Evolutionary conservation across 73 alveolate genomes (phyloP).

Genomic region (Paramecium primaurelia): DNA sequence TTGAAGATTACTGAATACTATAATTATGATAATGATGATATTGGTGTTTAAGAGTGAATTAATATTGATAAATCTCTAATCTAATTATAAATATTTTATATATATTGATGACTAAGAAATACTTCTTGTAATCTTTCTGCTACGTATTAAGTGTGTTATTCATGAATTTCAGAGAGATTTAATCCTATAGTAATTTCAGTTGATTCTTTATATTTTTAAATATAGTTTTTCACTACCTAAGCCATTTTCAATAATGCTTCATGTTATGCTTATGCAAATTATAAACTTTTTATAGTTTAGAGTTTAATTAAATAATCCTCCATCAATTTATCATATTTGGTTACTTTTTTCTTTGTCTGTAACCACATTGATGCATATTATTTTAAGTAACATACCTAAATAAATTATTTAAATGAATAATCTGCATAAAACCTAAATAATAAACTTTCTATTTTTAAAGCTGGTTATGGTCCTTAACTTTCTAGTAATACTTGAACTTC

Average conservation of each 20-base stretch:
- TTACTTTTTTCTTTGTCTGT: not conserved
- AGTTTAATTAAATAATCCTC: not conserved
- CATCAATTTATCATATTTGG: not conserved
- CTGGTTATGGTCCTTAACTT: not conserved
- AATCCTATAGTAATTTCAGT: not conserved
- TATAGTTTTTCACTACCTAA: not conserved
- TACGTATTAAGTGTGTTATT: slow-evolving; percentile 27
- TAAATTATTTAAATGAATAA: not conserved
- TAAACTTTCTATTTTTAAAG: not conserved
- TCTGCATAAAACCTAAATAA: not conserved
- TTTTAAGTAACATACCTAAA: not conserved
- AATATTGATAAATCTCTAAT: not conserved
- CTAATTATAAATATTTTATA: not conserved
- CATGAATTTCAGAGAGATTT: not conserved
- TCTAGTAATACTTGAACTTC: not conserved
- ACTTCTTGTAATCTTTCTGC: not conserved
- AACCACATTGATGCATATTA: not conserved
- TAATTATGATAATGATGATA: not conserved
- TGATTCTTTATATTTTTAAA: not conserved
- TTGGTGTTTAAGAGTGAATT: not conserved
- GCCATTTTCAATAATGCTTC: not conserved
- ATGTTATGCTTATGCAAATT: not conserved
- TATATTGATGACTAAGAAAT: not conserved
- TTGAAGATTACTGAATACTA: not conserved
- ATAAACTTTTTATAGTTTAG: not conserved